phyloP scores from a whole-genome alignment of 768 basidiomycete genomes.

The Phanerochaete sordida region DNA sequence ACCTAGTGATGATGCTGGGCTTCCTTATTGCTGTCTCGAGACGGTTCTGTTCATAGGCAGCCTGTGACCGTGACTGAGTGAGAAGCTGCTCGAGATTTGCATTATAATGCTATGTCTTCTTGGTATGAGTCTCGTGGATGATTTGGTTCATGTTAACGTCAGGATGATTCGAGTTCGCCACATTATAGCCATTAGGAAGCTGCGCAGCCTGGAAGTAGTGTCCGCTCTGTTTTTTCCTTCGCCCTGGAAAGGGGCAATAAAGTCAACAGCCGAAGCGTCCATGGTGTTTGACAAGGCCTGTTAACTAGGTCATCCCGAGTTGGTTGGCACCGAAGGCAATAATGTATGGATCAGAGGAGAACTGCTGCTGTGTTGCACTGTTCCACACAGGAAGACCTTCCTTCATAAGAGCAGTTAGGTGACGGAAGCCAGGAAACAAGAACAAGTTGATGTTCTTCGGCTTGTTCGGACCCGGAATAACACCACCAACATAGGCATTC shows the following conservation, averaged over 20 bases:
- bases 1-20: constrained; percentile 30
- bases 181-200: constrained; percentile 21
- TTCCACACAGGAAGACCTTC: constrained; percentile 1
- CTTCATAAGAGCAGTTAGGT: constrained; percentile 20
- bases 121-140: background rate
- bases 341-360: background rate
- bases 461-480: constrained; percentile 30
- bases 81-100: background rate
- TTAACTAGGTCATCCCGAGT: constrained; percentile 19
- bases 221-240: constrained; percentile 20
- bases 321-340: constrained; percentile 4
- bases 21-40: constrained; percentile 33
- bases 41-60: constrained; percentile 25
- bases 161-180: constrained; percentile 25
- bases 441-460: constrained; percentile 28
- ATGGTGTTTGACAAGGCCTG: constrained; percentile 33
- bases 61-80: background rate
- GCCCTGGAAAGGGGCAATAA: constrained; percentile 28
- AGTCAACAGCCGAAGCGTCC: constrained; percentile 32
- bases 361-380: background rate
- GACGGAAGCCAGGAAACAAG: constrained; percentile 27
- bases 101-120: background rate
- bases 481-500: constrained; percentile 23
- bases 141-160: constrained; percentile 23
- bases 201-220: constrained; percentile 33